Evolutionary conservation across 2,329 filamentous ascomycete genomes (phyloP), one percentile per base, ranked within the genome.

Genomic region (Tolypocladium nubicola): DNA sequence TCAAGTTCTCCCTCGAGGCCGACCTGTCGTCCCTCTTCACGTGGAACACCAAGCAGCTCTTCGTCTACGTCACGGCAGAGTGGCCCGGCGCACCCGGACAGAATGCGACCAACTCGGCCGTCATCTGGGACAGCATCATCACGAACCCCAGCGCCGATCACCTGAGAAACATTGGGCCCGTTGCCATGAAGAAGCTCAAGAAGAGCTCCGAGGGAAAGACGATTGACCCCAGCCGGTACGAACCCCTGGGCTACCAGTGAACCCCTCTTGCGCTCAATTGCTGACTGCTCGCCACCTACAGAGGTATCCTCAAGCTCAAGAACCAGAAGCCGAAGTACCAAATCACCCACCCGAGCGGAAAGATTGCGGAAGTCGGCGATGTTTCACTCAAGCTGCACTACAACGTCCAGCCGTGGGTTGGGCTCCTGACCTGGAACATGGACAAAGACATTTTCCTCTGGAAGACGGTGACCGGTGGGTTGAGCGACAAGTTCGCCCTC

Each of bases 41-140:
- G 69, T 99, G 93, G 94, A 99, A 99, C 80, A 99, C 95, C 23
- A 99, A 99, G 74, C 90, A 97, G 75, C 77, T 99, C 67, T 99
- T 97, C 75, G 86, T 97, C 71, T 99, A 96, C 77, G 86, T 99
- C 59, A 93, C 90, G 57, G 93, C 93, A 56, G 86, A 85, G 65
- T 87, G 84, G 84, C 76, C 79, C 33, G 65, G 67, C 49, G 58
- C 68, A 54, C 67, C 67, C 54, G 63, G 61, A 55, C 62, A 64
- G 58, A 75, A 74, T 63, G 70, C 65, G 57, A 76, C 75, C 61
- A 87, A 87, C 73, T 82, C 91, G 74, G 89, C 89, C 65, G 87
- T 97, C 61, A 93, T 99, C 75, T 97, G 93, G 94, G 93, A 99
- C 75, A 82, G 80, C 63, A 97, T 99, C 75, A 92, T 99, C 74